These are phyloP conservation scores for Mycena metata DNA, from an alignment of 768 basidiomycete species.

Conservation along the genomic window DNA sequence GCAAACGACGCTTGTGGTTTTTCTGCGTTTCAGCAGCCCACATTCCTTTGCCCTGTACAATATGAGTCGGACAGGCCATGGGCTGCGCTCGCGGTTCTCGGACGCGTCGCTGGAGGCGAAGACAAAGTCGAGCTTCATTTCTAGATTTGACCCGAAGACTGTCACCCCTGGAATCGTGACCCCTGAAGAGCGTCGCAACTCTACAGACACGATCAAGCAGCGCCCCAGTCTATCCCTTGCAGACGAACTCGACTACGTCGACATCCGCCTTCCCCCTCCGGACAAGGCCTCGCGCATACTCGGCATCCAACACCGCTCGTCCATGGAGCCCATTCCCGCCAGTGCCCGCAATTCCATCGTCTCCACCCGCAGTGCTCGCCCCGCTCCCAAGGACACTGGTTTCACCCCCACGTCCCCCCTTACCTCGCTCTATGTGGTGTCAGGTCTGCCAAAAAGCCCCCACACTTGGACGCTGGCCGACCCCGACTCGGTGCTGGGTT, in stretches of 20 bases:
- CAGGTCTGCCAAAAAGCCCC: conserved; percentile 89
- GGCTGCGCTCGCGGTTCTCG: conserved; percentile 21
- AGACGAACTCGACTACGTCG: conserved; percentile 84
- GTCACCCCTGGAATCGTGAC: conserved; percentile 34
- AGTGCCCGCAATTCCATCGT: conserved; percentile 82
- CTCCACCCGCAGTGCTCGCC: conserved; percentile 77
- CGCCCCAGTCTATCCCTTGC: conserved; percentile 59
- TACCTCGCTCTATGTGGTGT: conserved; percentile 88
- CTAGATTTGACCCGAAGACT: conserved; percentile 31
- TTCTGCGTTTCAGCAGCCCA: conserved; percentile 16
- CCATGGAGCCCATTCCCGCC: conserved; percentile 89
- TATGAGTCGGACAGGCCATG: conserved; percentile 3
- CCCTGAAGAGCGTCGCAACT: conserved; percentile 28
- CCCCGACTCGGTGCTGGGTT: conserved; percentile 82
- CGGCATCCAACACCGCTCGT: conserved; percentile 77
- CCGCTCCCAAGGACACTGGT: conserved; percentile 69
- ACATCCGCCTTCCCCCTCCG: conserved; percentile 56
- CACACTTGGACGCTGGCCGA: conserved; percentile 93
- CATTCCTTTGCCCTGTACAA: background rate
- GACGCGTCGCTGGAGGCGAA: conserved; percentile 15
- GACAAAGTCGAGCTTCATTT: background rate
- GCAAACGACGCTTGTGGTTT: background rate
- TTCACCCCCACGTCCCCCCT: conserved; percentile 80
- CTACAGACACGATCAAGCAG: conserved; percentile 49
- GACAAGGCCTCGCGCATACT: conserved; percentile 87